phyloP scores from a whole-genome alignment of 2,329 filamentous ascomycete species.

The Epichloe amarillans region DNA sequence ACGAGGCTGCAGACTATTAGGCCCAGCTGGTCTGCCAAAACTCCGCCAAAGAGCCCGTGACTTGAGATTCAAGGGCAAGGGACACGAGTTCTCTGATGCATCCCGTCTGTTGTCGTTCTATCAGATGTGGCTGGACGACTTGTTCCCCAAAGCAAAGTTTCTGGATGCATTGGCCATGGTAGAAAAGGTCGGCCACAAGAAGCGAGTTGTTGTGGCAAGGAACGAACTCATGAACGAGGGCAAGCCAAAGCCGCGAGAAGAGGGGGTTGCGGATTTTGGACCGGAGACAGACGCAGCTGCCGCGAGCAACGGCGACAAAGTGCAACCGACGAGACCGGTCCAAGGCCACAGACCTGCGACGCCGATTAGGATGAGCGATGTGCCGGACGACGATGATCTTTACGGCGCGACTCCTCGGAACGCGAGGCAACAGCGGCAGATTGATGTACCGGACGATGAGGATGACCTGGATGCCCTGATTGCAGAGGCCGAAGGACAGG shows the following conservation, averaged over 20 bases:
- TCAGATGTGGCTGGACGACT: slow-evolving; percentile 90
- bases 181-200: slow-evolving; percentile 84
- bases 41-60: slow-evolving; percentile 58
- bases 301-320: slow-evolving; percentile 16
- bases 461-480: slow-evolving; percentile 42
- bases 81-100: slow-evolving; percentile 87
- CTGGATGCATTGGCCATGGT: slow-evolving; percentile 80
- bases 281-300: slow-evolving; percentile 9
- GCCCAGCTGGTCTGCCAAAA: slow-evolving; percentile 69
- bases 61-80: slow-evolving; percentile 80
- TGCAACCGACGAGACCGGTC: slow-evolving; percentile 8
- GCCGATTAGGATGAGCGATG: slow-evolving; percentile 10
- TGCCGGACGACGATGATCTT: slow-evolving; percentile 34
- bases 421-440: slow-evolving; percentile 3
- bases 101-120: slow-evolving; percentile 76
- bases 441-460: slow-evolving; percentile 28
- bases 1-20: slow-evolving; percentile 51
- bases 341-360: slow-evolving; percentile 13
- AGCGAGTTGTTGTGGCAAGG: slow-evolving; percentile 59
- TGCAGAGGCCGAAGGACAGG: slow-evolving; percentile 29
- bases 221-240: slow-evolving; percentile 75
- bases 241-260: slow-evolving; percentile 34
- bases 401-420: slow-evolving; percentile 39
- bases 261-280: slow-evolving; percentile 20
- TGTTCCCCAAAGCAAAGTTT: slow-evolving; percentile 92